Base-by-base conservation (phyloP, 805 yeast genomes). In the Candida piceae region DNA sequence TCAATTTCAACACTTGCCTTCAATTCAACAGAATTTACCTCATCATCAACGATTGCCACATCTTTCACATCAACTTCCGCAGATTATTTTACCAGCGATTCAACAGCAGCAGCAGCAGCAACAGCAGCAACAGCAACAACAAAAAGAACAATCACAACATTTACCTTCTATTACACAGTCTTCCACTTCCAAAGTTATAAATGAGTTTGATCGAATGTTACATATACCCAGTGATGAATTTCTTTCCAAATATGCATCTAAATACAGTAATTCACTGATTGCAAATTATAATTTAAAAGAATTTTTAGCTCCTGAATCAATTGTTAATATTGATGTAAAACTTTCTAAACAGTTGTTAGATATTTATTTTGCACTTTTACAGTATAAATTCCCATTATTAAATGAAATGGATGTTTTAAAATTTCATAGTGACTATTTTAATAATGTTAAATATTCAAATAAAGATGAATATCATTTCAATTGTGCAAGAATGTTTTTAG, bases 401-500 rank as follows among this genome's bases (percentile, higher is more conserved):
- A 72, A 71, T 46, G 80, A 76, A 50, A 60, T 62, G 22, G 80
- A 73, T 36, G 67, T 76, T 16, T 60, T 68, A 28, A 60, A 61
- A 20, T 75, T 76, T 44, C 76, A 74, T 53, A 66, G 66, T 39
- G 68, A 69, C 18, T 76, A 71, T 40, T 69, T 67, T 29, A 49
- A 55, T n/a, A 55, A 58, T 22, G 40, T 39, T 15, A 31, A 37
- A 23, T 32, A 42, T 7, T 17, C 27, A 12, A 41, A 57, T 9
- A 60, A 62, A 17, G 66, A 67, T 36, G 63, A 66, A 25, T 74
- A 69, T 52, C 76, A 75, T 48, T 75, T 70, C 45, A 60, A 65
- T 21, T 74, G 77, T 48, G 71, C 79, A 24, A 62, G 80, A 45
- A 67, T 74, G 71, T 75, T 76, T 72, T 48, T 76, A 40, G 64